Conservation (phyloP, 352 stramenopile genomes). For the Peronospora destructor region DNA sequence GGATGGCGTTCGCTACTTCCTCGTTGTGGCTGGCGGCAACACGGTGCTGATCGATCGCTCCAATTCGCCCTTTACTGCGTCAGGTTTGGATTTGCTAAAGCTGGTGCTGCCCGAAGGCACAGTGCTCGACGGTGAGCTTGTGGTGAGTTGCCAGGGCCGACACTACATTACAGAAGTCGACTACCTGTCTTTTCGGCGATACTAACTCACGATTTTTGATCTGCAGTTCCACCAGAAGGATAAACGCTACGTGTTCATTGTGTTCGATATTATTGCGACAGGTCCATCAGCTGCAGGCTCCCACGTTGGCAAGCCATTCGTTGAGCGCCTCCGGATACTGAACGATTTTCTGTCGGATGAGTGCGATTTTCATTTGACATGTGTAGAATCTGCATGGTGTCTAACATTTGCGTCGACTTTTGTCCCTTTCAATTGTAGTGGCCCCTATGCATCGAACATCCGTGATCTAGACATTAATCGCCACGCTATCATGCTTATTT, state of each 20-base stretch:
- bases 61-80: conserved; percentile 70
- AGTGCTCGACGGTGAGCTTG: conserved; percentile 85
- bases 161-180: background rate
- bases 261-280: conserved; percentile 86
- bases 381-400: background rate
- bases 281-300: conserved; percentile 59
- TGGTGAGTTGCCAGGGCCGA: conserved; percentile 37
- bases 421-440: conserved; percentile 29
- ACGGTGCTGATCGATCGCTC: conserved; percentile 72
- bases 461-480: conserved; percentile 57
- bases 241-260: conserved; percentile 85
- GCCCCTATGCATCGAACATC: conserved; percentile 59
- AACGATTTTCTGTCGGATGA: conserved; percentile 82
- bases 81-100: conserved; percentile 72
- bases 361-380: conserved; percentile 32
- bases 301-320: conserved; percentile 77
- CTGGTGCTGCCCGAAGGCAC: conserved; percentile 79
- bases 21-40: conserved; percentile 68
- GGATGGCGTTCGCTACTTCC: conserved; percentile 87
- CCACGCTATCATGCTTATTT: conserved; percentile 60
- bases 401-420: conserved; percentile 6
- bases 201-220: conserved; percentile 13
- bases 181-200: background rate
- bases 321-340: conserved; percentile 68
- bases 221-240: conserved; percentile 71